Percentiles rank a stretch among this genome's conserved stretches.
These are phyloP conservation scores for Myriosclerotinia curreyana DNA, from an alignment of 2,329 filamentous ascomycete genomes.

Conservation along the genomic window DNA sequence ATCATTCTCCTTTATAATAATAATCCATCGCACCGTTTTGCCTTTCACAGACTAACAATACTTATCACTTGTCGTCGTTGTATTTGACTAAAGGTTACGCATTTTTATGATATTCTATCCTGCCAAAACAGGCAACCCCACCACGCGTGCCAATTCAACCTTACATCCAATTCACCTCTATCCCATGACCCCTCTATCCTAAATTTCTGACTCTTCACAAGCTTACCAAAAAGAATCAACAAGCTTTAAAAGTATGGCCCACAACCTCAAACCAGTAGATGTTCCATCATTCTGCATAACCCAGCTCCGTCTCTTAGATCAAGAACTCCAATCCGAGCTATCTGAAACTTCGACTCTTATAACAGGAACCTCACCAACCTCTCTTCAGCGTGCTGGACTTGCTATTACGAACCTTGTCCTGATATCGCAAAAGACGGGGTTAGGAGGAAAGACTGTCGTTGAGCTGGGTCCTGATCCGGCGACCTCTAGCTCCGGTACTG, in stretches of 20 bases:
- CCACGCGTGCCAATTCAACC: slow-evolving; percentile 1
- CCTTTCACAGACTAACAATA: too few relatives aligned
- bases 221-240: background rate
- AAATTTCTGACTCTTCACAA: background rate
- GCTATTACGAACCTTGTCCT: slow-evolving; percentile 75
- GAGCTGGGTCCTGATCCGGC: slow-evolving; percentile 76
- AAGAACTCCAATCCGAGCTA: slow-evolving; percentile 70
- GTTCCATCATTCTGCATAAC: slow-evolving; percentile 66
- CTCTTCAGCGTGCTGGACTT: slow-evolving; percentile 72
- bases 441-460: slow-evolving; percentile 86
- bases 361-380: slow-evolving; percentile 62
- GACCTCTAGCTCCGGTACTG: slow-evolving; percentile 38
- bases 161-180: background rate
- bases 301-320: slow-evolving; percentile 67
- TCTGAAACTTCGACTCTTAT: slow-evolving; percentile 66
- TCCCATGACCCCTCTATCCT: background rate
- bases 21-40: too few relatives aligned
- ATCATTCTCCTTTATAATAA: too few relatives aligned
- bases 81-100: too few relatives aligned
- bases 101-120: too few relatives aligned
- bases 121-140: background rate
- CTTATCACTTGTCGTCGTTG: too few relatives aligned
- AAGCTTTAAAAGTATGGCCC: slow-evolving; percentile 23
- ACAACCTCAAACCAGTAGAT: slow-evolving; percentile 48
- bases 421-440: slow-evolving; percentile 74